These are phyloP conservation scores for Hippophae gyantsensis DNA, from an alignment of 306 rosid genomes.

Conservation along the genomic window DNA sequence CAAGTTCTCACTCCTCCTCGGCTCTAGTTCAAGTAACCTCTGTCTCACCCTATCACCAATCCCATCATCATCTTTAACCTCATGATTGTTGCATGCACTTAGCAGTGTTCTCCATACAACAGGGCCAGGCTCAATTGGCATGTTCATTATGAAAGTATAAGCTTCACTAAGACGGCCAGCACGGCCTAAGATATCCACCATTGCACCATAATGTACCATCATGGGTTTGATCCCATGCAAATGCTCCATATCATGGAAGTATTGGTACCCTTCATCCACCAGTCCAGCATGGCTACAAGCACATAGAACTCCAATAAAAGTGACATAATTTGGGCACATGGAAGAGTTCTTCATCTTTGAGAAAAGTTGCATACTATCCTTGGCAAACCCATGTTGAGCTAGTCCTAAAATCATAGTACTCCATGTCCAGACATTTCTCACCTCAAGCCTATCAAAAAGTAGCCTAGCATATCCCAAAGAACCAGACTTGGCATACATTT, in stretches of 20 bases:
- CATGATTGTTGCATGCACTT: slow-evolving; percentile 53
- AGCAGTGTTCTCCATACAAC: slow-evolving; percentile 78
- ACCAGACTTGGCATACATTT: slow-evolving; percentile 87
- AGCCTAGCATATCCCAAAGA: slow-evolving; percentile 38
- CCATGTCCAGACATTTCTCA: slow-evolving; percentile 89
- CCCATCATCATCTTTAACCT: slow-evolving; percentile 34
- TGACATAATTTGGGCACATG: slow-evolving; percentile 58
- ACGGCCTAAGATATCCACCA: slow-evolving; percentile 78
- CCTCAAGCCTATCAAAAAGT: slow-evolving; percentile 46
- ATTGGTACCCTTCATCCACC: slow-evolving; percentile 51
- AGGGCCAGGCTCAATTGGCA: slow-evolving; percentile 61
- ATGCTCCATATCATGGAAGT: slow-evolving; percentile 55
- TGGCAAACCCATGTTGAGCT: slow-evolving; percentile 78
- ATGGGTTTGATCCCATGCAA: slow-evolving; percentile 57
- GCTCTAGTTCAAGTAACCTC: slow-evolving; percentile 67
- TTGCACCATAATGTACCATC: slow-evolving; percentile 71
- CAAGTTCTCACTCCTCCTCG: slow-evolving; percentile 66
- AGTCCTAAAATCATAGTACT: slow-evolving; percentile 85
- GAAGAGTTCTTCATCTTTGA: slow-evolving; percentile 29
- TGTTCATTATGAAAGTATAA: slow-evolving; percentile 43
- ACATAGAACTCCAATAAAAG: slow-evolving; percentile 75
- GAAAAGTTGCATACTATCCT: slow-evolving; percentile 62
- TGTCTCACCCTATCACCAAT: slow-evolving; percentile 49
- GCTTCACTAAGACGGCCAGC: slow-evolving; percentile 68
- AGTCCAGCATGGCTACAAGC: slow-evolving; percentile 87